phyloP scores from a whole-genome alignment of 2,329 filamentous ascomycete genomes.

The Aspergillus piperis region DNA sequence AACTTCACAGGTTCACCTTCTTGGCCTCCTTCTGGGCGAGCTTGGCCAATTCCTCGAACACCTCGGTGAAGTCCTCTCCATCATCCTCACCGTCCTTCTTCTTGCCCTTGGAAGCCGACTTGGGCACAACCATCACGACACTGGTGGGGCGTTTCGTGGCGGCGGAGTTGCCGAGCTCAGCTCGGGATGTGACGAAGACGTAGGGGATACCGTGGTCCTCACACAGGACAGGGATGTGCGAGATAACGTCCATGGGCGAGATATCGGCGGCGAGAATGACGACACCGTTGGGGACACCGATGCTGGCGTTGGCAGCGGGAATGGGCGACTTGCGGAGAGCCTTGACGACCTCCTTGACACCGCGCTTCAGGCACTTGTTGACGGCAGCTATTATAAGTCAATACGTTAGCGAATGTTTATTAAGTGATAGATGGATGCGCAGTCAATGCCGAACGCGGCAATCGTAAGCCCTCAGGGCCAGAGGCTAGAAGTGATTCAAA shows the following conservation, averaged over 20 bases:
- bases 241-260: conserved; percentile 97
- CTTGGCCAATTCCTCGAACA: conserved; percentile 60
- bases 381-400: conserved; percentile 70
- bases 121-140: conserved; percentile 78
- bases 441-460: background rate
- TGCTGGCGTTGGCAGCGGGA: conserved; percentile 63
- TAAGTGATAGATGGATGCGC: background rate
- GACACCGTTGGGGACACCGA: conserved; percentile 67
- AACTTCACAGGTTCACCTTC: conserved; percentile 54
- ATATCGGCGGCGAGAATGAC: conserved; percentile 96
- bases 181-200: conserved; percentile 88
- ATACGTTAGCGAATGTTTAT: conserved; percentile 21
- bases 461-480: background rate
- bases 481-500: background rate
- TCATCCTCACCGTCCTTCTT: conserved; percentile 52
- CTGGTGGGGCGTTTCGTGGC: conserved; percentile 95
- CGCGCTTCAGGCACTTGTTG: conserved; percentile 92
- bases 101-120: conserved; percentile 54
- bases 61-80: conserved; percentile 53
- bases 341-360: conserved; percentile 99
- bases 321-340: conserved; percentile 87
- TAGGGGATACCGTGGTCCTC: conserved; percentile 98
- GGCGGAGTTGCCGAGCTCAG: conserved; percentile 89
- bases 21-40: conserved; percentile 60
- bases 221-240: conserved; percentile 94